A percentile compares a stretch with the other conserved stretches of the same genome.
Evolutionary conservation across 1,139 yeast species (phyloP).

Genomic region (Lodderomyces theae): DNA sequence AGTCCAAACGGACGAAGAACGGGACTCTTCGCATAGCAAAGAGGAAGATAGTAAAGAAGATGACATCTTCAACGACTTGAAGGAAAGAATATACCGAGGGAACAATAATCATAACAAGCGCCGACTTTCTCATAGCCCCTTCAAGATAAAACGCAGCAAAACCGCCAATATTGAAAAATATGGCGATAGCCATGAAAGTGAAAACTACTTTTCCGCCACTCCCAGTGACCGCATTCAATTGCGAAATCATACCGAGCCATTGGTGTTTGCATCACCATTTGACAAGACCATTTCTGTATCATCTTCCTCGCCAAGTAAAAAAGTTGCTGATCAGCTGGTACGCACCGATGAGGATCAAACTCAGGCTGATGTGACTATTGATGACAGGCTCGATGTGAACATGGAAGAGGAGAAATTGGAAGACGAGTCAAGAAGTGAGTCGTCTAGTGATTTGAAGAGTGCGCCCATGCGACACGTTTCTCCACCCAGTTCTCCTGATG

Average conservation of each 20-base stretch:
- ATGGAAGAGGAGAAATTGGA: conserved; percentile 4
- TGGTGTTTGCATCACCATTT: conserved; percentile 15
- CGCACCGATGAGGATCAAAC: conserved; percentile 12
- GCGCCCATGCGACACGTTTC: not conserved
- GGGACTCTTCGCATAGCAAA: conserved; percentile 9
- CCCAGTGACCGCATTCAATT: conserved; percentile 7
- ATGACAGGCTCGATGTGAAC: conserved; percentile 1
- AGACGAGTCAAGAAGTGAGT: conserved; percentile 1
- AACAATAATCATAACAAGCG: conserved; percentile 10
- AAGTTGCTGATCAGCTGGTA: conserved; percentile 9
- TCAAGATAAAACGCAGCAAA: conserved; percentile 9
- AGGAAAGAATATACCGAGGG: conserved; percentile 13
- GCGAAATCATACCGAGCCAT: conserved; percentile 12
- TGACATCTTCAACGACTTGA: conserved; percentile 11
- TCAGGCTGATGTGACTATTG: conserved; percentile 1
- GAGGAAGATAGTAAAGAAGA: not conserved
- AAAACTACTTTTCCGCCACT: not conserved
- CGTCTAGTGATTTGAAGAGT: not conserved
- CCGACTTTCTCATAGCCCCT: conserved; percentile 6
- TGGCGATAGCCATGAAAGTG: not conserved
- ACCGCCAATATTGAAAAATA: conserved; percentile 2
- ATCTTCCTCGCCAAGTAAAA: conserved; percentile 12
- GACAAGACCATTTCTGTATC: conserved; percentile 7
- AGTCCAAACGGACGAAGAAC: conserved; percentile 14
- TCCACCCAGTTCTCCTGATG: conserved; percentile 5